Evolutionary conservation across 495 filamentous ascomycete genomes (phyloP).

Genomic region (Lepraria neglecta): DNA sequence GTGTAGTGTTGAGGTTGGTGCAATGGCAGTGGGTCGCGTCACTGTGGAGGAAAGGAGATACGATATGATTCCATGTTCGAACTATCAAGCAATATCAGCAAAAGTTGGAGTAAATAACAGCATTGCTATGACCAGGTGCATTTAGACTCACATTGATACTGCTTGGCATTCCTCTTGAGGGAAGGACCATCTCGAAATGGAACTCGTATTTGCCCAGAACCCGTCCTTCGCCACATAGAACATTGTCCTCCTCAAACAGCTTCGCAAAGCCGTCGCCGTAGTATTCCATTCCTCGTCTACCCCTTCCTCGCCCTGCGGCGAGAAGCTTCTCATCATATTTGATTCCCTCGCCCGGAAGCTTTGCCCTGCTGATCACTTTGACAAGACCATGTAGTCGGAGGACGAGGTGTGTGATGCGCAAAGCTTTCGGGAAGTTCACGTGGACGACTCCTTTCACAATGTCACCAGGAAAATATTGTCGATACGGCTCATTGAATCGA

Average conservation of each 20-base stretch:
- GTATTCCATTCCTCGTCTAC: conserved; percentile 58
- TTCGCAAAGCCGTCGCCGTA: conserved; percentile 76
- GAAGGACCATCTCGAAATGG: conserved; percentile 78
- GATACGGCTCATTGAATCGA: conserved; percentile 75
- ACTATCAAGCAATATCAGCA: conserved; percentile 45
- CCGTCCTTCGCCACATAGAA: conserved; percentile 84
- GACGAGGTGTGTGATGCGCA: conserved; percentile 85
- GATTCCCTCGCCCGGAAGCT: conserved; percentile 54
- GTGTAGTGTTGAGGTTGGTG: conserved; percentile 70
- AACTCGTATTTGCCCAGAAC: conserved; percentile 84
- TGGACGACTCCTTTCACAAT: conserved; percentile 66
- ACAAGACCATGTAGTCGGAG: conserved; percentile 83
- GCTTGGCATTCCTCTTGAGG: conserved; percentile 74
- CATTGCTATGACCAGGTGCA: not conserved
- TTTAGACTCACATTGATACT: conserved; percentile 76
- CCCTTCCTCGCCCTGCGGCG: conserved; percentile 42
- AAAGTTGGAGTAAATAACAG: not conserved
- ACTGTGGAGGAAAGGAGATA: conserved; percentile 86
- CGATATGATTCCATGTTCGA: conserved; percentile 87
- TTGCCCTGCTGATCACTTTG: conserved; percentile 74
- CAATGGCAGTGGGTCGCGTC: conserved; percentile 82
- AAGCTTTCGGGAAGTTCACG: conserved; percentile 70
- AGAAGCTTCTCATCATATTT: conserved; percentile 41
- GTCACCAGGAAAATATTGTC: conserved; percentile 70
- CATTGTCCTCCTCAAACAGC: conserved; percentile 84